Evolutionary conservation across 164 flowering plant species (phyloP).

Genomic region (Nelumbo lutea): DNA sequence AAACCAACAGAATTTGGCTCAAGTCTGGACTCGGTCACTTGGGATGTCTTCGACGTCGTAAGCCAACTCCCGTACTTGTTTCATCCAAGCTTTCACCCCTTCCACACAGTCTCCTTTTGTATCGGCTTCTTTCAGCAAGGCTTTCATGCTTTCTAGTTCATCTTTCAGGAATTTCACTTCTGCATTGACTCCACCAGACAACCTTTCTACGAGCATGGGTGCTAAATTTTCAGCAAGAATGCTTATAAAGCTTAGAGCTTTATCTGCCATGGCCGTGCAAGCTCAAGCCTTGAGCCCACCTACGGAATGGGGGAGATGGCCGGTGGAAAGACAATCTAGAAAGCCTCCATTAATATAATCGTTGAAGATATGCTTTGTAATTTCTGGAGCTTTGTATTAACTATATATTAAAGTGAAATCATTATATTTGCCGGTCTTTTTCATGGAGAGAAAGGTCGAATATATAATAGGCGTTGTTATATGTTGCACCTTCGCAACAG

Average conservation of each 20-base stretch:
- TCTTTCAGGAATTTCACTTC: not conserved
- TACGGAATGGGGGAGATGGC: too few species aligned
- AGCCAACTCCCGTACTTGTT: not conserved
- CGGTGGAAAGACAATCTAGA: too few species aligned
- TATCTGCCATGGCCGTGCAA: not conserved
- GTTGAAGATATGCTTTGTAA: too few species aligned
- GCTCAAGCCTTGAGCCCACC: too few species aligned
- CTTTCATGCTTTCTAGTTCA: not conserved
- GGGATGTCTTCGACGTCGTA: not conserved
- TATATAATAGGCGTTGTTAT: too few species aligned
- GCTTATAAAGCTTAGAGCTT: not conserved
- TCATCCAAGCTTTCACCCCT: not conserved
- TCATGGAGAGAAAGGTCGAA: too few species aligned
- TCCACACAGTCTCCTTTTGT: not conserved
- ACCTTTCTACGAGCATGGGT: not conserved
- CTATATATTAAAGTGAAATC: too few species aligned
- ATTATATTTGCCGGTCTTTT: too few species aligned
- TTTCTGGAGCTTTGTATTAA: too few species aligned
- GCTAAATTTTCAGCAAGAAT: too few species aligned
- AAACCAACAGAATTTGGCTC: not conserved
- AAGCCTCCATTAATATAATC: too few species aligned
- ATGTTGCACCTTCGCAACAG: too few species aligned
- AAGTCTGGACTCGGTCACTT: not conserved
- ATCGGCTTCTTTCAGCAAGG: not conserved
- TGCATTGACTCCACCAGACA: not conserved